These are phyloP conservation scores for Hirschioporus abietinus DNA, from an alignment of 768 basidiomycete species.

Conservation along the genomic window DNA sequence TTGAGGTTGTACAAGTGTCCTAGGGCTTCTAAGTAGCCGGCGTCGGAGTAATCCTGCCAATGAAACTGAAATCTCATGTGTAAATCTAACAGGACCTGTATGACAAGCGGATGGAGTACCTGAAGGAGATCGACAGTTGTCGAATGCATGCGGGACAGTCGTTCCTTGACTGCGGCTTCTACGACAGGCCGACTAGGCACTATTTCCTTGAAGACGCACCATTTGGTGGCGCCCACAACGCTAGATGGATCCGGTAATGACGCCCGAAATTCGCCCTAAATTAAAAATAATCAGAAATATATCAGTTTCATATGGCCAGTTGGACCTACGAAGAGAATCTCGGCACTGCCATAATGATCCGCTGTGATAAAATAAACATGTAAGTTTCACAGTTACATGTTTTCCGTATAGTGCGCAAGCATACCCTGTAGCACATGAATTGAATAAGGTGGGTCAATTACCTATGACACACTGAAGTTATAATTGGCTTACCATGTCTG, in stretches of 20 bases:
- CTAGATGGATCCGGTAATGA: slow-evolving; percentile 34
- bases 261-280: slow-evolving; percentile 65
- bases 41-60: slow-evolving; percentile 65
- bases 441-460: background rate
- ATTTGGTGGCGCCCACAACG: slow-evolving; percentile 76
- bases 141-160: slow-evolving; percentile 62
- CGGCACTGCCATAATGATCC: slow-evolving; percentile 84
- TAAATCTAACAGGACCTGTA: slow-evolving; percentile 8
- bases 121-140: slow-evolving; percentile 65
- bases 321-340: slow-evolving; percentile 65
- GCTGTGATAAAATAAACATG: slow-evolving; percentile 35
- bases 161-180: slow-evolving; percentile 59
- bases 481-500: slow-evolving; percentile 50
- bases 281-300: slow-evolving; percentile 4
- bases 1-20: slow-evolving; percentile 56
- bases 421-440: slow-evolving; percentile 1
- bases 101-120: slow-evolving; percentile 30
- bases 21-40: slow-evolving; percentile 42
- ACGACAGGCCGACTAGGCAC: slow-evolving; percentile 50
- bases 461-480: background rate
- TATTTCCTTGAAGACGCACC: slow-evolving; percentile 68
- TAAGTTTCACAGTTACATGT: background rate
- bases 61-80: slow-evolving; percentile 49
- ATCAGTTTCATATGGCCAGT: background rate
- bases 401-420: background rate